Percentiles rank a stretch among this genome's conserved stretches.
phyloP scores from a whole-genome alignment of 2,329 filamentous ascomycete genomes.

The Aspergillus jensenii region DNA sequence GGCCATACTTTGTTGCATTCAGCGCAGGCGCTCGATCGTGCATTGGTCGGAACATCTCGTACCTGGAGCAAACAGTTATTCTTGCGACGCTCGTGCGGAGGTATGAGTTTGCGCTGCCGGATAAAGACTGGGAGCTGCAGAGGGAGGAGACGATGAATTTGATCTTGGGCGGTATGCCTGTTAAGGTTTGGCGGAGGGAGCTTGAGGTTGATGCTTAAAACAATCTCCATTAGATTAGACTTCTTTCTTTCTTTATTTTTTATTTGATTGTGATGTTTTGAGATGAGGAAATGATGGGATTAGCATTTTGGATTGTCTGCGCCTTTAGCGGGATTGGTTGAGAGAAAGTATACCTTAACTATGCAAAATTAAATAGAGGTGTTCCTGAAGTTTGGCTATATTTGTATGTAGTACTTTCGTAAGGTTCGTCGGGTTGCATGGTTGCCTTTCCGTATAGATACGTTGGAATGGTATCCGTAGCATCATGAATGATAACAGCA shows the following conservation, averaged over 20 bases:
- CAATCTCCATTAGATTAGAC: not conserved
- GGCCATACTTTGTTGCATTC: conserved; percentile 44
- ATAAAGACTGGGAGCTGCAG: conserved; percentile 26
- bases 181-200: conserved; percentile 31
- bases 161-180: conserved; percentile 31
- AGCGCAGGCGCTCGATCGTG: conserved; percentile 41
- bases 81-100: conserved; percentile 30
- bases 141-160: conserved; percentile 31
- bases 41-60: conserved; percentile 44
- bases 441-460: no score
- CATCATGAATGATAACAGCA: no score
- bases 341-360: no score
- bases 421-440: no score
- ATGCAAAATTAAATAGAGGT: no score
- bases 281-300: no score
- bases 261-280: no score
- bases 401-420: no score
- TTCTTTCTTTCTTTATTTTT: not conserved
- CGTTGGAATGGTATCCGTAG: no score
- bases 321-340: no score
- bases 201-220: not conserved
- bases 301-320: no score
- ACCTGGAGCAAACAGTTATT: conserved; percentile 56
- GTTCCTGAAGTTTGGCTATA: no score
- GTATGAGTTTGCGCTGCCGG: conserved; percentile 31